phyloP scores from a whole-genome alignment of 2,329 filamentous ascomycete species.

The Clonostachys rhizophaga region DNA sequence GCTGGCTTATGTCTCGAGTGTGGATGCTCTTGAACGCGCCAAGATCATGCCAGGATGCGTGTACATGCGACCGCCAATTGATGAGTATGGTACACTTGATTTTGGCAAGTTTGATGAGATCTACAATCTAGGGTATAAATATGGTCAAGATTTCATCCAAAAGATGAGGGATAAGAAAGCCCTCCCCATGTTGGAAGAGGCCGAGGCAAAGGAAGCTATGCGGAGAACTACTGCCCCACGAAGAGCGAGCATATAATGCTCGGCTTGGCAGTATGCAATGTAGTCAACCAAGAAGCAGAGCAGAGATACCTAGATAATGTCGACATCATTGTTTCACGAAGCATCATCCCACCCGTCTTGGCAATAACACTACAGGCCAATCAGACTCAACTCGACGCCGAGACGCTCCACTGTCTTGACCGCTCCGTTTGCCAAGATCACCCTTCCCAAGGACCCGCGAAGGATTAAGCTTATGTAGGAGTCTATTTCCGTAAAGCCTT shows the following conservation, averaged over 20 bases:
- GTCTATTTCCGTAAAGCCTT: too few species aligned
- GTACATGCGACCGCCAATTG: slow-evolving; percentile 95
- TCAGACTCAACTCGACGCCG: too few species aligned
- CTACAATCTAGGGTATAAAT: slow-evolving; percentile 82
- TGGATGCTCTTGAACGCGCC: slow-evolving; percentile 89
- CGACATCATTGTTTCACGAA: too few species aligned
- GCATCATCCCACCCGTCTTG: too few species aligned
- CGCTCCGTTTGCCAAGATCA: too few species aligned
- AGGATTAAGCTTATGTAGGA: too few species aligned
- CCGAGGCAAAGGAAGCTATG: slow-evolving; percentile 71
- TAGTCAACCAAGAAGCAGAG: too few species aligned
- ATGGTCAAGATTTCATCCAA: slow-evolving; percentile 74
- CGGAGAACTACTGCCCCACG: slow-evolving; percentile 75
- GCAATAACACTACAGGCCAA: too few species aligned
- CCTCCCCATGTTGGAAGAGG: slow-evolving; percentile 65
- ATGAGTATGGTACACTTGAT: slow-evolving; percentile 88
- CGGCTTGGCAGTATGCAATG: too few species aligned
- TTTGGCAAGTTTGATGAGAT: slow-evolving; percentile 99
- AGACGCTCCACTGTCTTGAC: too few species aligned
- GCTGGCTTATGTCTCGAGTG: slow-evolving; percentile 89
- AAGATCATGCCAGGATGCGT: slow-evolving; percentile 88
- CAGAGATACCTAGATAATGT: too few species aligned
- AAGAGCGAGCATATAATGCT: slow-evolving; percentile 64
- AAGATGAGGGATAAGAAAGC: slow-evolving; percentile 74
- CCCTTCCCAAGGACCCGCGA: too few species aligned